These are phyloP conservation scores for Penicillium sp. DNA, from an alignment of 2,329 filamentous ascomycete species.

Conservation along the genomic window DNA sequence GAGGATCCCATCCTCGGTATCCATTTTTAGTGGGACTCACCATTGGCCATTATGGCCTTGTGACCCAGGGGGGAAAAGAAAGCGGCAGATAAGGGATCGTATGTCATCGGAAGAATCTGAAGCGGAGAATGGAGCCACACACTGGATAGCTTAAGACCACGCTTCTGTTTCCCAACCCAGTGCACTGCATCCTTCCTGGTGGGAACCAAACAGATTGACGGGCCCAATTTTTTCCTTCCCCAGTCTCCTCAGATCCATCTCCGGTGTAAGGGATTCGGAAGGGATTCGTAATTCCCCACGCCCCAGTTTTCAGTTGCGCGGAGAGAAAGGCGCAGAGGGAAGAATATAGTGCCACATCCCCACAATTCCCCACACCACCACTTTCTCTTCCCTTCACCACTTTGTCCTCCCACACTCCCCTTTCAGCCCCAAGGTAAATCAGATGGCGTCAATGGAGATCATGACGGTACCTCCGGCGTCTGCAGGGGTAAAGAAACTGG, in stretches of 20 bases:
- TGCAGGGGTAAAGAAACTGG: conserved; percentile 29
- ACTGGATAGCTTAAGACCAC: background rate
- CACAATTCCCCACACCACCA: conserved; percentile 25
- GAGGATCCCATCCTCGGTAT: background rate
- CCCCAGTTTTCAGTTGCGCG: background rate
- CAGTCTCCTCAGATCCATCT: background rate
- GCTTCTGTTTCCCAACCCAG: background rate
- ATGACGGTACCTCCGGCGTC: conserved; percentile 10
- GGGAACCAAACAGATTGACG: background rate
- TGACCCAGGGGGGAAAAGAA: background rate
- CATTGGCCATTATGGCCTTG: too few species aligned
- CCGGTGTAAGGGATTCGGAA: background rate
- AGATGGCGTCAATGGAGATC: conserved; percentile 10
- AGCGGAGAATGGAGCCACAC: too few species aligned
- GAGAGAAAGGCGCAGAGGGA: background rate
- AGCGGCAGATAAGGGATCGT: background rate
- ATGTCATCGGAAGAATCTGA: background rate
- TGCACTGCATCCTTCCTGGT: background rate
- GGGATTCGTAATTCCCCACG: background rate
- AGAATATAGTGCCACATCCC: conserved; percentile 21
- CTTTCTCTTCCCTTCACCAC: background rate
- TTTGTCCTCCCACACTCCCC: background rate
- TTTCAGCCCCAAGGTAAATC: background rate
- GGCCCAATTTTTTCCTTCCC: background rate
- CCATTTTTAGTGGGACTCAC: background rate